phyloP scores from a whole-genome alignment of 345 rosid species.

The Lenwebbia sp. region DNA sequence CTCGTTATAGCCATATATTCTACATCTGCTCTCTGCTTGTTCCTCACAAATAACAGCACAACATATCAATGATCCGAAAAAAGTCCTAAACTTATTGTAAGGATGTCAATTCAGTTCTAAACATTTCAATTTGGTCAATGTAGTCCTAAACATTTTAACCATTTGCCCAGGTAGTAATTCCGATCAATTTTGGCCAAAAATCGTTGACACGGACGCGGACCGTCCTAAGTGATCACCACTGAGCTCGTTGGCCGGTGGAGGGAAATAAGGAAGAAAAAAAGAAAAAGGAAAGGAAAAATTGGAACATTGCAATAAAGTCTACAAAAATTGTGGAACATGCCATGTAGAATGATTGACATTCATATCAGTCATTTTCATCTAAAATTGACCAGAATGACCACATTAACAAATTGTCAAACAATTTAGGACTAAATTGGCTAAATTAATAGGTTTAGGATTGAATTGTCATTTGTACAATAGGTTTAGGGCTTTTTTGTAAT shows the following conservation, averaged over 20 bases:
- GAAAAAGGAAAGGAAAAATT: not conserved
- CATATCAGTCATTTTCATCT: fast-evolving
- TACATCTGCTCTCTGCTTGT: not conserved
- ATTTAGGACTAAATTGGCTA: not conserved
- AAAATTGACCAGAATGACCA: not conserved
- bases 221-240: not conserved
- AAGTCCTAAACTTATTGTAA: fast-evolving
- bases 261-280: not conserved
- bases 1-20: not conserved
- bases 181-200: fast-evolving
- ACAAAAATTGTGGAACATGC: fast-evolving
- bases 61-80: not conserved
- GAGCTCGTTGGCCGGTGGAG: fast-evolving
- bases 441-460: not conserved
- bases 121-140: not conserved
- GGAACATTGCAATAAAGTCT: not conserved
- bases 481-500: not conserved
- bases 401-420: too few relatives aligned
- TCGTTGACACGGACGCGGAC: not conserved
- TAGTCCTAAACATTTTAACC: not conserved
- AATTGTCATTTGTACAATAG: not conserved
- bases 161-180: not conserved
- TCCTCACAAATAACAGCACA: not conserved
- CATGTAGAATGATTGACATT: fast-evolving
- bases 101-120: fast-evolving